Percentiles rank a stretch among this genome's conserved stretches.
These are phyloP conservation scores for Aureobasidium subglaciale DNA, from an alignment of 2,329 filamentous ascomycete genomes.

Conservation along the genomic window DNA sequence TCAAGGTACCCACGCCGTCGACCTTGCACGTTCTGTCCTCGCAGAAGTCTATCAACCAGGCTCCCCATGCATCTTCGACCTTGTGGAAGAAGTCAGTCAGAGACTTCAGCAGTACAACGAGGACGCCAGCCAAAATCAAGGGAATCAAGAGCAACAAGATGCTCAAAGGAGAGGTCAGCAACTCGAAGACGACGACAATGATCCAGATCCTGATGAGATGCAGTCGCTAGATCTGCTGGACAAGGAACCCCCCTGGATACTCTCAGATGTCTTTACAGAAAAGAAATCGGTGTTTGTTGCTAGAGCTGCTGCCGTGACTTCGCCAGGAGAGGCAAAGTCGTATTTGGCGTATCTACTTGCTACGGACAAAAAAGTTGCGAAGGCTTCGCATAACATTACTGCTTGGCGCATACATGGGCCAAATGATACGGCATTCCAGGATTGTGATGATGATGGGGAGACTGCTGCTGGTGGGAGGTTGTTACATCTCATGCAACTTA, in stretches of 20 bases:
- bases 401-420: constrained; percentile 74
- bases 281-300: constrained; percentile 86
- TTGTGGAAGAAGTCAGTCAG: constrained; percentile 56
- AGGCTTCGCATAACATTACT: constrained; percentile 90
- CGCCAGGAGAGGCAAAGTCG: constrained; percentile 61
- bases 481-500: constrained; percentile 85
- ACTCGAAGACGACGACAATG: not conserved
- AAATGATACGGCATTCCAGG: constrained; percentile 57
- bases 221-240: constrained; percentile 31
- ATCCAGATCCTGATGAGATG: constrained; percentile 25
- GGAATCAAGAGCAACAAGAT: constrained; percentile 24
- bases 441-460: constrained; percentile 95
- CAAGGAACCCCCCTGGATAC: constrained; percentile 56
- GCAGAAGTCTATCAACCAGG: constrained; percentile 63
- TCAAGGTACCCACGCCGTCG: constrained; percentile 64
- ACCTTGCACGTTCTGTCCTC: constrained; percentile 60
- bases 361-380: constrained; percentile 76
- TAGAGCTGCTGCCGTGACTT: constrained; percentile 62
- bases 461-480: constrained; percentile 80
- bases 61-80: constrained; percentile 79
- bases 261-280: constrained; percentile 69
- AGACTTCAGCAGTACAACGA: constrained; percentile 29
- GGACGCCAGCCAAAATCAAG: constrained; percentile 14
- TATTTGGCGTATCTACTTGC: constrained; percentile 70
- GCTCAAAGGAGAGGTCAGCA: constrained; percentile 27